phyloP scores from a whole-genome alignment of 1,284 basidiomycete species.

The Trichosporon sp. region DNA sequence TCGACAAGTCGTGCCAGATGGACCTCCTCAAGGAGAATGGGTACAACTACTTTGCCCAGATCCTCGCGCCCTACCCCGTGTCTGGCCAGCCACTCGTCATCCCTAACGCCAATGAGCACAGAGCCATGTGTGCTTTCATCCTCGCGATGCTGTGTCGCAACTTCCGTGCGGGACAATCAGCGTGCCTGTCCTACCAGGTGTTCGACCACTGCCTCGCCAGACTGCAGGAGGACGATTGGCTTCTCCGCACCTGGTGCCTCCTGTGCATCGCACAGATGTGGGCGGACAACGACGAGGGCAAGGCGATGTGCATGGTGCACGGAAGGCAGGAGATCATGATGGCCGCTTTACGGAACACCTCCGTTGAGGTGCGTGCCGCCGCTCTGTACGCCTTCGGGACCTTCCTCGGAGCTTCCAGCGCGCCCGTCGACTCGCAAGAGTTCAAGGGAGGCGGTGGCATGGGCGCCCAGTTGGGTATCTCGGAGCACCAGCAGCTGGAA shows the following conservation, averaged over 20 bases:
- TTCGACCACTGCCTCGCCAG: constrained; percentile 85
- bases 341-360: constrained; percentile 75
- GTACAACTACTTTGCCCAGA: constrained; percentile 80
- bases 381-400: constrained; percentile 89
- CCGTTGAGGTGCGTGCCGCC: constrained; percentile 87
- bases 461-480: constrained; percentile 72
- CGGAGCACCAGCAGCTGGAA: constrained; percentile 64
- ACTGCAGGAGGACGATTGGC: constrained; percentile 78
- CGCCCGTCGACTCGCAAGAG: constrained; percentile 57
- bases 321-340: constrained; percentile 78
- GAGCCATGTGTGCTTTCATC: constrained; percentile 98
- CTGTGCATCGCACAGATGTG: constrained; percentile 93
- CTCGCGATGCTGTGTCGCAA: constrained; percentile 88
- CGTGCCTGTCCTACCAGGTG: constrained; percentile 77
- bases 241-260: constrained; percentile 89
- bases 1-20: constrained; percentile 86
- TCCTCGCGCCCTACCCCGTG: constrained; percentile 58
- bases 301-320: constrained; percentile 73
- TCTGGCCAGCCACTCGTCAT: constrained; percentile 54
- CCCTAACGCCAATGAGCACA: constrained; percentile 91
- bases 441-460: constrained; percentile 77
- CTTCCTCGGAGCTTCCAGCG: constrained; percentile 82
- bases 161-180: constrained; percentile 77
- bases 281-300: constrained; percentile 86
- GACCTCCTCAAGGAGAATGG: constrained; percentile 83